Evolutionary conservation across 768 basidiomycete species (phyloP).

Genomic region (Tricholoma sp.): DNA sequence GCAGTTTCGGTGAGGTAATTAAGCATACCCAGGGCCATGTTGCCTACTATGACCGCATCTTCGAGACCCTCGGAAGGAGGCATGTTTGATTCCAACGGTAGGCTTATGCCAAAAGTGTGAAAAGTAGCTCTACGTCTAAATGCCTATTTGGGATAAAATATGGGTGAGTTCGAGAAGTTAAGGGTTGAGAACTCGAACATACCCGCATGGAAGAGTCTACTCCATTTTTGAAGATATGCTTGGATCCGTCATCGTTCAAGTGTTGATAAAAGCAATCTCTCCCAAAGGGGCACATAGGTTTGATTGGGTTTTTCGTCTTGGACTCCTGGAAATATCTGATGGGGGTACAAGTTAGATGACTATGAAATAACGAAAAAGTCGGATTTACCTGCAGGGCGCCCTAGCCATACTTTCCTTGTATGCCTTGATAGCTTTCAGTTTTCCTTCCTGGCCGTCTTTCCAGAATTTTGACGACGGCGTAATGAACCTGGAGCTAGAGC

Average conservation of each 20-base stretch:
- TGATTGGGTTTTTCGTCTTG: slow-evolving; percentile 27
- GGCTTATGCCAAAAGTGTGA: background rate
- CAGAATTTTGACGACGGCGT: slow-evolving; percentile 71
- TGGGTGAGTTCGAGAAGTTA: background rate
- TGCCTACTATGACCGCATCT: slow-evolving; percentile 6
- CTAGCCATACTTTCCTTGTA: slow-evolving; percentile 74
- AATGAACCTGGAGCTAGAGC: slow-evolving; percentile 58
- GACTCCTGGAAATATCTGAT: slow-evolving; percentile 44
- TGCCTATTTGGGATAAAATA: background rate
- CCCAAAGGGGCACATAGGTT: slow-evolving; percentile 72
- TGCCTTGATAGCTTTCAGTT: slow-evolving; percentile 42
- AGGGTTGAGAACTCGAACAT: slow-evolving; percentile 8
- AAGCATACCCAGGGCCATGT: slow-evolving; percentile 12
- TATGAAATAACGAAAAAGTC: background rate
- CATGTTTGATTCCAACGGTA: background rate
- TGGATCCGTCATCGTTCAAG: slow-evolving; percentile 58
- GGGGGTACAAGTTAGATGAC: background rate
- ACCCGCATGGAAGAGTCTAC: slow-evolving; percentile 52
- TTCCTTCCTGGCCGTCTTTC: slow-evolving; percentile 47
- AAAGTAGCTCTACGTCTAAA: background rate
- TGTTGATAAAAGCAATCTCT: slow-evolving; percentile 81
- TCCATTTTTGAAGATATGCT: slow-evolving; percentile 50
- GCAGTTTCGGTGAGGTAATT: background rate
- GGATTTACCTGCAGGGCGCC: slow-evolving; percentile 58
- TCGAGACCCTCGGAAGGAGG: slow-evolving; percentile 2